Evolutionary conservation across 495 filamentous ascomycete species (phyloP), one percentile per base, ranked within the genome.

Genomic region (Entonaema liquescens): DNA sequence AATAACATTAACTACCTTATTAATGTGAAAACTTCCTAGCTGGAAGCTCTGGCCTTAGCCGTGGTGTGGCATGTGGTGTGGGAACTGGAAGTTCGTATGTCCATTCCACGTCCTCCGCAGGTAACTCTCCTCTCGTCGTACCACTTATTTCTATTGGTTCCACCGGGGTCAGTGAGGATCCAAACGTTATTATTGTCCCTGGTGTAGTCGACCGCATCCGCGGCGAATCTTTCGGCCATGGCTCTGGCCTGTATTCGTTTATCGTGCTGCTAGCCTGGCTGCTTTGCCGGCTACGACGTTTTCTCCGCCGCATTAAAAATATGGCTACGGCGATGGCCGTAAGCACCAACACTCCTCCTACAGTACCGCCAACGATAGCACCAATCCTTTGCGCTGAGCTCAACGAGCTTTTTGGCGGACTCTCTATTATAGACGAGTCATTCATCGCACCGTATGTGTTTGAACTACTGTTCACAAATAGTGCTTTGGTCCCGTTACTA

Each of bases 31-130:
- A 77, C 35, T 70, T 76, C 33, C 60, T 59, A 55, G 76, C 75
- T 50, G 75, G 75, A 55, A 77, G 60, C 42, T 77, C 75, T 29
- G 71, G 59, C 60, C 70, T 62, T 2, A 54, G 29, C 9, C 59
- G 61, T 17, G 71, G 65, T 5, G 74, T 68, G 21, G 67, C 68
- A 28, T 56, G 58, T 12, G 71, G 65, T 5, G 74, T 68, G 23
- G 73, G 73, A 42, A 66, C 75, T 2, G 75, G 75, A 36, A 77
- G 62, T 26, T 77, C 75, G 50, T 77, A 62, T 50, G 71, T 67
- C 68, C 65, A 74, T 15, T 73, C 65, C 29, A 68, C 66, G 28
- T 70, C 70, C 25, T 65, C 56, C 6, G 69, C 73, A 15, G 68
- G 65, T 29, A 74, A 56, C 62, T 77, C 75, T 15, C 59, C 71